These are phyloP conservation scores for Apiospora pterosperma DNA, from an alignment of 2,329 filamentous ascomycete species.

Conservation along the genomic window DNA sequence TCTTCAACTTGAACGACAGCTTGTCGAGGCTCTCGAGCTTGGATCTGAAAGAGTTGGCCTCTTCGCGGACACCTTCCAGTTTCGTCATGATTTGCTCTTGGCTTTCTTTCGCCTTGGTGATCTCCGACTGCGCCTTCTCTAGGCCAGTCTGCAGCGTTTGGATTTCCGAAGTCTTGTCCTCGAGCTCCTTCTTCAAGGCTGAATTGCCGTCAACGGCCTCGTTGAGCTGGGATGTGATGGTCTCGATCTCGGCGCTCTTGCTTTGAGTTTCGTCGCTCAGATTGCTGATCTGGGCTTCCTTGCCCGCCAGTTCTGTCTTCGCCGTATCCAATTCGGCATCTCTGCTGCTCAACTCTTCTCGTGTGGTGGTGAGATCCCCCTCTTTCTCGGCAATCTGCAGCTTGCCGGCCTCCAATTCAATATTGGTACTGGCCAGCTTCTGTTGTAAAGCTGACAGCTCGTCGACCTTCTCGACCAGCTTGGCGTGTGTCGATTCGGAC, in stretches of 20 bases:
- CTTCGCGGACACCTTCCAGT: background rate
- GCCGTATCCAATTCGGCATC: background rate
- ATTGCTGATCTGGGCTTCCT: background rate
- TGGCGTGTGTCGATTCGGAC: background rate
- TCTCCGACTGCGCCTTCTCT: background rate
- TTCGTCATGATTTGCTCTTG: background rate
- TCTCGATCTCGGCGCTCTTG: background rate
- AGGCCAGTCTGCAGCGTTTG: background rate
- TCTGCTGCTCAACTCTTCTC: background rate
- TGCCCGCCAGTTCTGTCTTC: background rate
- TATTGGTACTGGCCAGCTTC: background rate
- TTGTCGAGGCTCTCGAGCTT: background rate
- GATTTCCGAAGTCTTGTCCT: background rate
- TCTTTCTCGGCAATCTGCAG: background rate
- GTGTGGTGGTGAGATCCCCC: background rate
- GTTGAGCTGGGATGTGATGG: background rate
- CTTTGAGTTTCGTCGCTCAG: background rate
- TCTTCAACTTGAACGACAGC: constrained; percentile 8
- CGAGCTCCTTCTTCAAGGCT: background rate
- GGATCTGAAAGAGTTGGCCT: background rate
- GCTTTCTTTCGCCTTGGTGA: background rate
- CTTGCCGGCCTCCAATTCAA: constrained; percentile 1
- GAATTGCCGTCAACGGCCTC: background rate
- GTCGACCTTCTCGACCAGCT: background rate
- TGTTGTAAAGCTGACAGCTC: background rate